Percentiles rank a stretch among this genome's conserved stretches.
phyloP scores from a whole-genome alignment of 805 yeast species.

The Saturnispora sekii region DNA sequence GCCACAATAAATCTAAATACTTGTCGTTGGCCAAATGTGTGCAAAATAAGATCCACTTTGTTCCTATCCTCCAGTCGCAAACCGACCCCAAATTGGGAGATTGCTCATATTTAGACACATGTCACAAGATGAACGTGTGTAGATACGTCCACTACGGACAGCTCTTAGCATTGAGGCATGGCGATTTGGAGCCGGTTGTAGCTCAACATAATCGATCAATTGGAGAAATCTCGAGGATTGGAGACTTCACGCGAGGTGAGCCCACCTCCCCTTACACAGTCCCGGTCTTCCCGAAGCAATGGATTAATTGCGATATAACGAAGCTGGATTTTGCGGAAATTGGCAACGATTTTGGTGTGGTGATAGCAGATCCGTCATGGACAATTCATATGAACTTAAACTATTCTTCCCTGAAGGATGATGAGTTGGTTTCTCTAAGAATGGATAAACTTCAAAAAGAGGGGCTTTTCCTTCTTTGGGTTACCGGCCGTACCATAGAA shows the following conservation, averaged over 20 bases:
- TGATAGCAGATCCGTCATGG: conserved; percentile 95
- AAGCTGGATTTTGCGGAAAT: conserved; percentile 57
- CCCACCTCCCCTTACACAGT: conserved; percentile 23
- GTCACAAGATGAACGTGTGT: conserved; percentile 77
- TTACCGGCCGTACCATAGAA: conserved; percentile 89
- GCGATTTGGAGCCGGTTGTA: background rate
- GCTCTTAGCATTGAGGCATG: conserved; percentile 30
- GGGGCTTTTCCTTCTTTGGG: conserved; percentile 84
- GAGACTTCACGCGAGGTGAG: conserved; percentile 43
- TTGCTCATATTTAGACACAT: conserved; percentile 89
- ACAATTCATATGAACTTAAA: conserved; percentile 83
- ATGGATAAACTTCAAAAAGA: conserved; percentile 67
- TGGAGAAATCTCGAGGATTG: conserved; percentile 15
- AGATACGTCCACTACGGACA: conserved; percentile 71
- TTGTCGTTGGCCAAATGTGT: conserved; percentile 24
- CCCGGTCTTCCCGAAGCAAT: conserved; percentile 48
- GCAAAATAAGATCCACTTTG: conserved; percentile 36
- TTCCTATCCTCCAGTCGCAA: conserved; percentile 44
- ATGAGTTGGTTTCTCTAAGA: conserved; percentile 58
- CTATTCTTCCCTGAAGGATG: conserved; percentile 69
- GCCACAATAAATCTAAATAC: conserved; percentile 5
- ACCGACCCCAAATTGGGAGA: conserved; percentile 76
- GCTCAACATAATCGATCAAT: conserved; percentile 10
- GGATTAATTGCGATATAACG: conserved; percentile 81
- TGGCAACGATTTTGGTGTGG: conserved; percentile 69